Evolutionary conservation across 192 early-diverging fungal genomes (phyloP).

Genomic region (Oehlia diaphana): DNA sequence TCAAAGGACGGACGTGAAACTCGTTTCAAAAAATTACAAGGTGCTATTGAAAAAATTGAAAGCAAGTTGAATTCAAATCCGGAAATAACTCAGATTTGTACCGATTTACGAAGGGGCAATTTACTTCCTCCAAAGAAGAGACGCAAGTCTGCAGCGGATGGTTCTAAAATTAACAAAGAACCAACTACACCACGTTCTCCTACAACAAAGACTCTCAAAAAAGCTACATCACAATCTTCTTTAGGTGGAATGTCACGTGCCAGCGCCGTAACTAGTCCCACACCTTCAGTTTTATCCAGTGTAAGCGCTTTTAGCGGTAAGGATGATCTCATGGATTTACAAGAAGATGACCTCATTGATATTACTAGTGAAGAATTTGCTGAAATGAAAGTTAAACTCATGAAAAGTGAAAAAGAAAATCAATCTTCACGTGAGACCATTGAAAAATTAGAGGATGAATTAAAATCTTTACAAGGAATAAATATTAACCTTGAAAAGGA

Average conservation of each 20-base stretch:
- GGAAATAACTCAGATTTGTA: constrained; percentile 6
- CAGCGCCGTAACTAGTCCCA: neutral
- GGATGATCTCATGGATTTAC: neutral
- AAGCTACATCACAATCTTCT: constrained; percentile 14
- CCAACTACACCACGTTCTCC: neutral
- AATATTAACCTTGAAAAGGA: constrained; percentile 11
- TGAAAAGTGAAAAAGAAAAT: constrained; percentile 15
- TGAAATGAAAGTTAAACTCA: constrained; percentile 15
- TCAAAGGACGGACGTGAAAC: constrained; percentile 16
- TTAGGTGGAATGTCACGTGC: neutral
- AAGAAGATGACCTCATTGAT: constrained; percentile 3
- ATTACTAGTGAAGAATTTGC: neutral
- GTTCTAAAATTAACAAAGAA: neutral
- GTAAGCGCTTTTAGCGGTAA: constrained; percentile 6
- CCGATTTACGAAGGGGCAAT: constrained; percentile 5
- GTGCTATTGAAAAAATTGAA: constrained; percentile 16
- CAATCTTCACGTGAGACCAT: neutral
- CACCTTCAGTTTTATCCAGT: constrained; percentile 18
- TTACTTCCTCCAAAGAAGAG: constrained; percentile 7
- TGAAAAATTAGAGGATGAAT: constrained; percentile 16
- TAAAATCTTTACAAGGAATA: neutral
- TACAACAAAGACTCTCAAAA: constrained; percentile 11
- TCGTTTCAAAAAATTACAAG: constrained; percentile 9
- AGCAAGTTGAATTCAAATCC: neutral
- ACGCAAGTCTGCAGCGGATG: constrained; percentile 7